Conservation (phyloP, 1,139 yeast genomes). For the Candida pseudoviswanathii region DNA sequence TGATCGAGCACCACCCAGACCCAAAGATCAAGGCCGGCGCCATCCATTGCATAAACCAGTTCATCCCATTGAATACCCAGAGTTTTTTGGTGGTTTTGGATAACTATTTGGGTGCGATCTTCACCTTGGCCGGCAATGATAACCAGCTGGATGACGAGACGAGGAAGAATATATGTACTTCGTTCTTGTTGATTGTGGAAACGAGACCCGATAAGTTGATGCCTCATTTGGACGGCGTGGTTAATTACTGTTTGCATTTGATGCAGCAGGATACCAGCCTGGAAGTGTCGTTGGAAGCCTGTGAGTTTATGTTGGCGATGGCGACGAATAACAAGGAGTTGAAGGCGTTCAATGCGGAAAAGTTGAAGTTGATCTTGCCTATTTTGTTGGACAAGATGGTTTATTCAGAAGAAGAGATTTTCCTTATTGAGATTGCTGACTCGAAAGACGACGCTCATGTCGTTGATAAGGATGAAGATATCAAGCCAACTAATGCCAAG, state of each 20-base stretch:
- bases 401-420: slow-evolving; percentile 79
- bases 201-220: slow-evolving; percentile 77
- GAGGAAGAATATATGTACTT: slow-evolving; percentile 73
- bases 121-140: slow-evolving; percentile 60
- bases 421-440: slow-evolving; percentile 69
- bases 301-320: slow-evolving; percentile 83
- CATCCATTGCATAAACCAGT: slow-evolving; percentile 75
- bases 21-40: slow-evolving; percentile 63
- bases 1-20: slow-evolving; percentile 39
- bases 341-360: slow-evolving; percentile 50
- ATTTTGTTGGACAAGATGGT: slow-evolving; percentile 81
- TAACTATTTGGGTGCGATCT: slow-evolving; percentile 62
- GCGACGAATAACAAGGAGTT: slow-evolving; percentile 61
- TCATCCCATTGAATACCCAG: slow-evolving; percentile 69
- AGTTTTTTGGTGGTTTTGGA: slow-evolving; percentile 67
- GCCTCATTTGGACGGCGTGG: slow-evolving; percentile 83
- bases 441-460: slow-evolving; percentile 65
- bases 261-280: slow-evolving; percentile 60
- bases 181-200: slow-evolving; percentile 75
- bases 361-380: slow-evolving; percentile 68
- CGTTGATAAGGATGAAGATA: slow-evolving; percentile 86
- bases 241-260: slow-evolving; percentile 81
- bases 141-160: slow-evolving; percentile 49
- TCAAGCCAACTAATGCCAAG: slow-evolving; percentile 75
- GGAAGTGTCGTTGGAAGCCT: slow-evolving; percentile 85